Percentiles rank a stretch among this genome's conserved stretches.
phyloP scores from a whole-genome alignment of 2,329 filamentous ascomycete genomes.

The Verticillium longisporum region DNA sequence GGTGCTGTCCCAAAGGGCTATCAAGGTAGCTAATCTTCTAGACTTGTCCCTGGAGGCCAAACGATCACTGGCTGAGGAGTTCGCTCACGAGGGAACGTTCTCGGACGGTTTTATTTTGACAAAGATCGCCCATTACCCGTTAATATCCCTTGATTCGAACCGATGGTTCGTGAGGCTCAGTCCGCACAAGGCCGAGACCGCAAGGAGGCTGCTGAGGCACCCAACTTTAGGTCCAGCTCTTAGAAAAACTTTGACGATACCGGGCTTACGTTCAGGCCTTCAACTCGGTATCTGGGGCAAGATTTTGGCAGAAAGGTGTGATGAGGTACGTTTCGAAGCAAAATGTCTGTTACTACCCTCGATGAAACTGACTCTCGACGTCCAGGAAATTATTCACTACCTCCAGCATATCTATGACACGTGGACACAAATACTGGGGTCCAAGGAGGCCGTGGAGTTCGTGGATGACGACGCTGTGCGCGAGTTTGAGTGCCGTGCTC shows the following conservation, averaged over 20 bases:
- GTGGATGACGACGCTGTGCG: not conserved
- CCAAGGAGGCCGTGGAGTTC: not conserved
- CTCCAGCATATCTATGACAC: not conserved
- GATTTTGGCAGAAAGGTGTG: not conserved
- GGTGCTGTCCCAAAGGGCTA: not conserved
- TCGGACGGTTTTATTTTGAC: not conserved
- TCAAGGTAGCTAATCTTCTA: not conserved
- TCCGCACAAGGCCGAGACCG: not conserved
- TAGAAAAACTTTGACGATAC: not conserved
- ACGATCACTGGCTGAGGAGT: not conserved
- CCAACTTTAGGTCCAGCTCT: not conserved
- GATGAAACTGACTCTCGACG: not conserved
- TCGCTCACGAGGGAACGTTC: not conserved
- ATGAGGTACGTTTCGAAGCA: not conserved
- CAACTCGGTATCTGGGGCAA: not conserved
- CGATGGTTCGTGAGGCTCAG: not conserved
- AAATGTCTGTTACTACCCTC: not conserved
- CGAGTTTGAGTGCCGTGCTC: no score
- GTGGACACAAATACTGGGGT: not conserved
- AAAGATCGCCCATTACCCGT: not conserved
- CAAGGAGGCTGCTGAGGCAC: not conserved
- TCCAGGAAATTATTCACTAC: not conserved
- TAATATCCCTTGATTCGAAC: not conserved
- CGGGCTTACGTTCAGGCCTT: not conserved
- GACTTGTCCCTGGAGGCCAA: not conserved